Evolutionary conservation across 2,329 filamentous ascomycete genomes (phyloP).

Genomic region (Plectosphaerella sp.): DNA sequence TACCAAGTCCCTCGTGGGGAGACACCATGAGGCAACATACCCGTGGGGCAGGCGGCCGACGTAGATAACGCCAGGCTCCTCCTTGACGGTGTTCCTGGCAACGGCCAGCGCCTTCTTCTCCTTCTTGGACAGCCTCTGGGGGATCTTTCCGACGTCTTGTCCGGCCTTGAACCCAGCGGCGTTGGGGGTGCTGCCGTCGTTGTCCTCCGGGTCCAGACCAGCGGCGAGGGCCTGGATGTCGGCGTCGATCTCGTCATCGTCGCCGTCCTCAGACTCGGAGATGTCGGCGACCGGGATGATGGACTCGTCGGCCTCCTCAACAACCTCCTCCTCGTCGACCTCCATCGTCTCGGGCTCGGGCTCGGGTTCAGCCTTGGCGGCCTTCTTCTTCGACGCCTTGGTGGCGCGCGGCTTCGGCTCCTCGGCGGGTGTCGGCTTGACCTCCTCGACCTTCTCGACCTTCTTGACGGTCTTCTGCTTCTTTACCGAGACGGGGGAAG

Average conservation of each 20-base stretch:
- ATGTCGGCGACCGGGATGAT: slow-evolving; percentile 22
- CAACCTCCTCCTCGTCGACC: slow-evolving; percentile 15
- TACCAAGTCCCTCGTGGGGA: not conserved
- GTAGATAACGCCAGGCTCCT: slow-evolving; percentile 76
- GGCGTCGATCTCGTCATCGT: slow-evolving; percentile 32
- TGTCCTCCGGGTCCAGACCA: slow-evolving; percentile 39
- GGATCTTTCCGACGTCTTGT: slow-evolving; percentile 47
- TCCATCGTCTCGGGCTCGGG: slow-evolving; percentile 18
- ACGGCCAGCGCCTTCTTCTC: slow-evolving; percentile 31
- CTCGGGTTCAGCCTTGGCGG: slow-evolving; percentile 22
- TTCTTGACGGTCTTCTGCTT: slow-evolving; percentile 40
- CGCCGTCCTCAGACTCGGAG: slow-evolving; percentile 24
- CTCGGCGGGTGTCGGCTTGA: slow-evolving; percentile 16
- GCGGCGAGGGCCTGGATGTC: slow-evolving; percentile 38
- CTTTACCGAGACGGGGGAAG: slow-evolving; percentile 38
- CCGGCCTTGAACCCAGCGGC: slow-evolving; percentile 38
- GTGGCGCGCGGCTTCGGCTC: slow-evolving; percentile 32
- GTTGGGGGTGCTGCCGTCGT: slow-evolving; percentile 26
- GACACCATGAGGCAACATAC: slow-evolving; percentile 6
- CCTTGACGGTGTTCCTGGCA: slow-evolving; percentile 31
- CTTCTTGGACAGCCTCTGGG: slow-evolving; percentile 38
- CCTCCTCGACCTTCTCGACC: slow-evolving; percentile 8
- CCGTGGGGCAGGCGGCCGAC: slow-evolving; percentile 81
- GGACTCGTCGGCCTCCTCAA: slow-evolving; percentile 12
- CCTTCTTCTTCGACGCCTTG: slow-evolving; percentile 40